A percentile compares a stretch with the other conserved stretches of the same genome.
These are phyloP conservation scores for Penicillium sp. DNA, from an alignment of 2,329 filamentous ascomycete genomes.

Conservation along the genomic window DNA sequence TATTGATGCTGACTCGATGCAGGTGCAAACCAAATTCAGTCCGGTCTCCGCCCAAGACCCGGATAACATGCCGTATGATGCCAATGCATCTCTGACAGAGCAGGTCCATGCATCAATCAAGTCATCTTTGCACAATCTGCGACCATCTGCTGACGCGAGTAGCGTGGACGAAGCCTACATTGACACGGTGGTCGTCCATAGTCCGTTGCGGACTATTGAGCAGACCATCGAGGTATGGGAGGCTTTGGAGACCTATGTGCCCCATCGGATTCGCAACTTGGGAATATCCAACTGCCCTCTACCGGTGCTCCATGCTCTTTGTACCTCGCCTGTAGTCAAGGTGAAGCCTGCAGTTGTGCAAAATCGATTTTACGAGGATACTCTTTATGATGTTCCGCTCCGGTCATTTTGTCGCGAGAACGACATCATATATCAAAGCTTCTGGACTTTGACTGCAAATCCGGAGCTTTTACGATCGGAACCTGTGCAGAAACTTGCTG, in stretches of 20 bases:
- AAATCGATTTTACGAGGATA: constrained; percentile 68
- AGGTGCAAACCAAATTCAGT: constrained; percentile 85
- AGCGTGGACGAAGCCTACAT: constrained; percentile 51
- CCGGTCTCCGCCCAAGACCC: constrained; percentile 62
- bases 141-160: constrained; percentile 23
- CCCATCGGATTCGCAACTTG: constrained; percentile 62
- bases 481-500: constrained; percentile 54
- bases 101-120: constrained; percentile 68
- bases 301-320: constrained; percentile 55
- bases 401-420: constrained; percentile 57
- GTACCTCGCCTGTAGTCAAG: constrained; percentile 38
- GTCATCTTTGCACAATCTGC: constrained; percentile 66
- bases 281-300: constrained; percentile 76
- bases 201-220: constrained; percentile 51
- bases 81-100: constrained; percentile 56
- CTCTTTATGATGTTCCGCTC: constrained; percentile 60
- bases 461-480: constrained; percentile 49
- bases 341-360: constrained; percentile 67
- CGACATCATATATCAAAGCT: constrained; percentile 58
- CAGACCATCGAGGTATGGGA: constrained; percentile 66
- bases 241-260: constrained; percentile 66
- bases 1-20: neutral
- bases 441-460: constrained; percentile 64
- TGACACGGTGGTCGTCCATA: constrained; percentile 61
- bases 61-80: constrained; percentile 63